phyloP scores from a whole-genome alignment of 2,329 filamentous ascomycete species.

The Venturia aucupariae region DNA sequence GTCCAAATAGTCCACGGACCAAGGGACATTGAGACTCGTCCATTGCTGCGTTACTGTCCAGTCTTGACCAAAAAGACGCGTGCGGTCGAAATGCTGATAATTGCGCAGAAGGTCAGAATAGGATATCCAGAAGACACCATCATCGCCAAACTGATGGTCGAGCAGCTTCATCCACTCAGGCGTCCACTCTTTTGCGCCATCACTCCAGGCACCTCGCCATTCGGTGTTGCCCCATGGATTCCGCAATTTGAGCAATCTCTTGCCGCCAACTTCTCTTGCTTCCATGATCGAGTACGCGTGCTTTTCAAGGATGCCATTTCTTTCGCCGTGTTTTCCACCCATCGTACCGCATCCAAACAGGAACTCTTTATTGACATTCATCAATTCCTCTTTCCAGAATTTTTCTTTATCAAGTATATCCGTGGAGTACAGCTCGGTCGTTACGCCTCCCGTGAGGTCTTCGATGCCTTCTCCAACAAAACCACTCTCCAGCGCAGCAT shows the following conservation, averaged over 20 bases:
- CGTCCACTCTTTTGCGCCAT: conserved; percentile 79
- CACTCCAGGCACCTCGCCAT: conserved; percentile 74
- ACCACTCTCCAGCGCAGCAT: conserved; percentile 63
- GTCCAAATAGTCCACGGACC: conserved; percentile 51
- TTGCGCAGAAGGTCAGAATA: conserved; percentile 50
- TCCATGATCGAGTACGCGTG: conserved; percentile 53
- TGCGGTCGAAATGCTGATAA: conserved; percentile 52
- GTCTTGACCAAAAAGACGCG: conserved; percentile 49
- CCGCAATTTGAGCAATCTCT: conserved; percentile 53
- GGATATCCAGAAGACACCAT: conserved; percentile 57
- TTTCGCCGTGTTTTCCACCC: conserved; percentile 51
- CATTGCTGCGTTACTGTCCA: conserved; percentile 54
- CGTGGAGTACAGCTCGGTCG: conserved; percentile 56
- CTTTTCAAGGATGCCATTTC: conserved; percentile 37
- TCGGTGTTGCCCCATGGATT: conserved; percentile 78
- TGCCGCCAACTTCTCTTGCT: conserved; percentile 50
- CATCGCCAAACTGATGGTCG: conserved; percentile 65
- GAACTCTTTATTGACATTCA: conserved; percentile 72
- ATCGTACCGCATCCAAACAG: conserved; percentile 64
- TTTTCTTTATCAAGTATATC: conserved; percentile 69
- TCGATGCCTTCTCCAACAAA: conserved; percentile 57
- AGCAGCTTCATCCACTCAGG: conserved; percentile 66
- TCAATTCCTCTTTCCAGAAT: conserved; percentile 76
- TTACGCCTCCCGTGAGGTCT: conserved; percentile 58
- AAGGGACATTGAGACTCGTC: conserved; percentile 51